Conservation (phyloP, 1,284 basidiomycete genomes). For the Boletus holoroseus region DNA sequence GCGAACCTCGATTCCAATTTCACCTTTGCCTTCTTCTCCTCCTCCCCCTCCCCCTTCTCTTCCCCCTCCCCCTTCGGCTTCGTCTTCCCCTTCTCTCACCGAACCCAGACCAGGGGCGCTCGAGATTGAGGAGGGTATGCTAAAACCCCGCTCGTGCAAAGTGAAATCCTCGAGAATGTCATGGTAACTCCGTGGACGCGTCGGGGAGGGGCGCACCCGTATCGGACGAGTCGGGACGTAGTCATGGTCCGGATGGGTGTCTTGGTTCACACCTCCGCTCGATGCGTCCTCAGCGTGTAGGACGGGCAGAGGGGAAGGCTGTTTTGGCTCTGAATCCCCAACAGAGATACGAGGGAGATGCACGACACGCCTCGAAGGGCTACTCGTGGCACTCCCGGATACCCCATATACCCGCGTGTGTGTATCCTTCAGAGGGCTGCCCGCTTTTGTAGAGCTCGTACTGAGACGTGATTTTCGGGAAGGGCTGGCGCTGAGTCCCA, state of each 20-base stretch:
- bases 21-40: slow-evolving; percentile 18
- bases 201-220: slow-evolving; percentile 37
- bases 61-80: slow-evolving; percentile 9
- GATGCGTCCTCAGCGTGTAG: neutral
- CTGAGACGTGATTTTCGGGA: slow-evolving; percentile 27
- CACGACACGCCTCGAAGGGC: slow-evolving; percentile 22
- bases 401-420: slow-evolving; percentile 6
- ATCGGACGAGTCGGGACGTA: slow-evolving; percentile 21
- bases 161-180: slow-evolving; percentile 63
- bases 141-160: slow-evolving; percentile 33
- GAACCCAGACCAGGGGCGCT: slow-evolving; percentile 25
- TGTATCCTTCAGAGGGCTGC: slow-evolving; percentile 20
- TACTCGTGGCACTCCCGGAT: slow-evolving; percentile 21
- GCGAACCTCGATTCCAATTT: slow-evolving; percentile 6
- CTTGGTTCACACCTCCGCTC: neutral
- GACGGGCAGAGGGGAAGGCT: slow-evolving; percentile 1
- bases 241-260: slow-evolving; percentile 7
- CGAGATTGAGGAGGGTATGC: slow-evolving; percentile 33
- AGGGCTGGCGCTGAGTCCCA: slow-evolving; percentile 21
- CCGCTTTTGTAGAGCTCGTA: slow-evolving; percentile 21
- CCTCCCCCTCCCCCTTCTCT: neutral
- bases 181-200: slow-evolving; percentile 56
- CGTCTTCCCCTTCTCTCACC: slow-evolving; percentile 28
- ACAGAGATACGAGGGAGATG: slow-evolving; percentile 26
- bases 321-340: slow-evolving; percentile 13